phyloP scores from a whole-genome alignment of 345 rosid genomes.

The Stellera chamaejasme region DNA sequence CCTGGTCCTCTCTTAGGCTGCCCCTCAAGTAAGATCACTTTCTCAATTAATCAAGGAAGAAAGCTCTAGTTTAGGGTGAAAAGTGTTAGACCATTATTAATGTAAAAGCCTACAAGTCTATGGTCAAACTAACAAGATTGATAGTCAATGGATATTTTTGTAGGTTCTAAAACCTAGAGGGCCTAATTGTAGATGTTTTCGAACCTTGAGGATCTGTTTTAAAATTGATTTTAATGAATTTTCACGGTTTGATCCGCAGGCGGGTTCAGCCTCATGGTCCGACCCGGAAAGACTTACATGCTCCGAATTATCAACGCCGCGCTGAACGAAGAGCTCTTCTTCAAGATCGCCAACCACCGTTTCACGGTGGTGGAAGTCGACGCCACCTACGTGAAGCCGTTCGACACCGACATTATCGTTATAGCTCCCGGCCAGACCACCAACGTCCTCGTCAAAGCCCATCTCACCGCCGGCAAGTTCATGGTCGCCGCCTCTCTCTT shows the following conservation, averaged over 20 bases:
- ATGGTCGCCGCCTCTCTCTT: slow-evolving; percentile 61
- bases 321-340: slow-evolving; percentile 81
- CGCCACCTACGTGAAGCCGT: slow-evolving; percentile 68
- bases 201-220: no score
- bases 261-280: slow-evolving; percentile 36
- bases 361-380: slow-evolving; percentile 87
- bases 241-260: slow-evolving; percentile 10
- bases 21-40: slow-evolving; percentile 27
- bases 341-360: slow-evolving; percentile 72
- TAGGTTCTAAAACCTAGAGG: no score
- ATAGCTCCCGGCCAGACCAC: slow-evolving; percentile 86
- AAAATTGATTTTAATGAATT: no score
- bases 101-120: no score
- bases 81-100: no score
- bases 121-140: no score
- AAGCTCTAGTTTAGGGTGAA: no score
- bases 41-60: neutral
- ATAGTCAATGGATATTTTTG: no score
- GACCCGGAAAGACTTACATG: slow-evolving; percentile 58
- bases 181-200: no score
- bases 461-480: slow-evolving; percentile 40
- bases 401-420: slow-evolving; percentile 52
- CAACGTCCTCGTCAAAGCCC: slow-evolving; percentile 46
- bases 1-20: slow-evolving; percentile 54
- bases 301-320: slow-evolving; percentile 78